Evolutionary conservation across 768 basidiomycete species (phyloP).

Genomic region (Macrolepiota dolichaula): DNA sequence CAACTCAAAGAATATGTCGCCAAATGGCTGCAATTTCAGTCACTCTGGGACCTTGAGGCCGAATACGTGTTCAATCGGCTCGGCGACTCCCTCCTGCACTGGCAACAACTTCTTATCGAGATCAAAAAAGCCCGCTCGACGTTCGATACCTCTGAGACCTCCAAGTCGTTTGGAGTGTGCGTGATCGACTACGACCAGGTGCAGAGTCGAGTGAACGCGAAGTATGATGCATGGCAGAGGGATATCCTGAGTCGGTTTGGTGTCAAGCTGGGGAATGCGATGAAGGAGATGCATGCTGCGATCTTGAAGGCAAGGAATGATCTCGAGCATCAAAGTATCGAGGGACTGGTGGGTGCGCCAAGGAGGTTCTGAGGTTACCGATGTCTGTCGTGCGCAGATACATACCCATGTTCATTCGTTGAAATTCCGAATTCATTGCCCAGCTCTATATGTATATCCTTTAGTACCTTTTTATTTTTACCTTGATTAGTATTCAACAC

Average conservation of each 20-base stretch:
- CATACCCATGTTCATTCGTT: not conserved
- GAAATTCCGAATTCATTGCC: not conserved
- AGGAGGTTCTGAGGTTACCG: constrained; percentile 40
- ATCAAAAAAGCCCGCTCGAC: constrained; percentile 96
- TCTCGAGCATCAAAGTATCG: constrained; percentile 94
- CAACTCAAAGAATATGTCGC: constrained; percentile 88
- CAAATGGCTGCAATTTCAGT: constrained; percentile 99
- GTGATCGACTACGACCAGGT: constrained; percentile 98
- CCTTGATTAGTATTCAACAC: not conserved
- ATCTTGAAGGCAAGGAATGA: constrained; percentile 94
- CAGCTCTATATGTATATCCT: not conserved
- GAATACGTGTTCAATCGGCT: constrained; percentile 96
- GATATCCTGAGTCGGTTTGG: constrained; percentile 94
- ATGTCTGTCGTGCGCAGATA: not conserved
- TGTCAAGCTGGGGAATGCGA: constrained; percentile 85
- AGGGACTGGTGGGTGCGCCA: constrained; percentile 67
- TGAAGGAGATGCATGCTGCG: constrained; percentile 96
- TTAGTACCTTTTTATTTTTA: not conserved
- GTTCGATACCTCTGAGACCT: constrained; percentile 95
- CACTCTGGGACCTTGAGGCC: constrained; percentile 96
- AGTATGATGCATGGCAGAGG: constrained; percentile 97
- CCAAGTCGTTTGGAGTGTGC: constrained; percentile 88
- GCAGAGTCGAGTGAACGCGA: constrained; percentile 94
- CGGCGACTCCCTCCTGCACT: constrained; percentile 88
- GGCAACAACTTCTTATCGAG: constrained; percentile 95